Evolutionary conservation across 371 early-diverging fungal species (phyloP).

Genomic region (Catenaria anguillulae): DNA sequence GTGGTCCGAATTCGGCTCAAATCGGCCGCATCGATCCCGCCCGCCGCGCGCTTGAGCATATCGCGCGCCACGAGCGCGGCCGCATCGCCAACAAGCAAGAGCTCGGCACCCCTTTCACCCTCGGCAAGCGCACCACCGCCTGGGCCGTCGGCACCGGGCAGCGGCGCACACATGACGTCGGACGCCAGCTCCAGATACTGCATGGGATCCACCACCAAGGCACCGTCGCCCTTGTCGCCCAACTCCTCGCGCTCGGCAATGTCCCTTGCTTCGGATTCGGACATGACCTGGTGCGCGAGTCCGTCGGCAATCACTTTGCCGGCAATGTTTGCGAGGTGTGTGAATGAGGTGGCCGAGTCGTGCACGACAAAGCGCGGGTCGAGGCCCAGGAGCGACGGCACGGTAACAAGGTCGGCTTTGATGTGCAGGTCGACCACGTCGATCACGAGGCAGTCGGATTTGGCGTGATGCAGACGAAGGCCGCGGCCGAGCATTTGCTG

Average conservation of each 20-base stretch:
- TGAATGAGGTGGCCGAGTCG: background rate
- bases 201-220: background rate
- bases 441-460: constrained; percentile 63
- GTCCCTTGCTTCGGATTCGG: background rate
- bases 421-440: constrained; percentile 58
- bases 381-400: constrained; percentile 26
- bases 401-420: constrained; percentile 10
- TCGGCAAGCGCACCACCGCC: too few species aligned
- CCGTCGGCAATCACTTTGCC: background rate
- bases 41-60: background rate
- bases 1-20: background rate
- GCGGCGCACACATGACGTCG: background rate
- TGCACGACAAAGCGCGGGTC: constrained; percentile 8
- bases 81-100: background rate
- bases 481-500: constrained; percentile 94
- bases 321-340: background rate
- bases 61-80: background rate
- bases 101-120: background rate
- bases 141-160: too few species aligned
- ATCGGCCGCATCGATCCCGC: background rate
- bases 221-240: background rate
- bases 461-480: constrained; percentile 47
- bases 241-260: background rate
- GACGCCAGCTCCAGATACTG: background rate
- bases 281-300: too few species aligned